Conservation (phyloP, 805 yeast species). For the Ascoidea tarda region DNA sequence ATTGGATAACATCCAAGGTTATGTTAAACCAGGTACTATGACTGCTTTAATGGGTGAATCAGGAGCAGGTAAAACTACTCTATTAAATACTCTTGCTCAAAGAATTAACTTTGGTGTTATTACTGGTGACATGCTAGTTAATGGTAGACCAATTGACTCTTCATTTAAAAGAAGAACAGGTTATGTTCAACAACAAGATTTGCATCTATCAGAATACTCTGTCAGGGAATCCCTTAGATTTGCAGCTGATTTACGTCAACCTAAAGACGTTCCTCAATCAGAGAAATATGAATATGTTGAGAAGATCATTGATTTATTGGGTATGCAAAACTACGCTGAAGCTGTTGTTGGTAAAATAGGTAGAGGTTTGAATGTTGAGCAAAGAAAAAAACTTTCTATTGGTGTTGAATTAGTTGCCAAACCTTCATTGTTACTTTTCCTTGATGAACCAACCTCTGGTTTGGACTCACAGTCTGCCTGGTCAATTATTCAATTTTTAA, state of each 20-base stretch:
- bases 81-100: conserved; percentile 37
- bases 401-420: conserved; percentile 43
- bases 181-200: conserved; percentile 47
- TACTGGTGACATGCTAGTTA: conserved; percentile 44
- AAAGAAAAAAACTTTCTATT: conserved; percentile 37
- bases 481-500: conserved; percentile 39
- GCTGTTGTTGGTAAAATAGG: conserved; percentile 35
- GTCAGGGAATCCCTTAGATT: conserved; percentile 40
- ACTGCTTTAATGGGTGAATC: conserved; percentile 47
- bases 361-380: conserved; percentile 38
- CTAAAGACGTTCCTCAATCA: conserved; percentile 21
- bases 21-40: conserved; percentile 55
- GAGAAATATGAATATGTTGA: conserved; percentile 40
- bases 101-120: conserved; percentile 41
- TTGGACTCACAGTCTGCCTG: conserved; percentile 45
- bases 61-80: conserved; percentile 51
- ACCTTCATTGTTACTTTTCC: conserved; percentile 35
- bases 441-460: conserved; percentile 52
- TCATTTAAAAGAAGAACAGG: conserved; percentile 43
- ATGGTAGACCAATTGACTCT: conserved; percentile 31
- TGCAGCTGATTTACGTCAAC: conserved; percentile 35
- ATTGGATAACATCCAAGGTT: conserved; percentile 28
- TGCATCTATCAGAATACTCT: conserved; percentile 34
- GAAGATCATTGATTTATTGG: conserved; percentile 31
- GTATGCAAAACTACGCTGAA: conserved; percentile 38